phyloP scores from a whole-genome alignment of 2,329 filamentous ascomycete genomes.

The Aspergillus tamarii region DNA sequence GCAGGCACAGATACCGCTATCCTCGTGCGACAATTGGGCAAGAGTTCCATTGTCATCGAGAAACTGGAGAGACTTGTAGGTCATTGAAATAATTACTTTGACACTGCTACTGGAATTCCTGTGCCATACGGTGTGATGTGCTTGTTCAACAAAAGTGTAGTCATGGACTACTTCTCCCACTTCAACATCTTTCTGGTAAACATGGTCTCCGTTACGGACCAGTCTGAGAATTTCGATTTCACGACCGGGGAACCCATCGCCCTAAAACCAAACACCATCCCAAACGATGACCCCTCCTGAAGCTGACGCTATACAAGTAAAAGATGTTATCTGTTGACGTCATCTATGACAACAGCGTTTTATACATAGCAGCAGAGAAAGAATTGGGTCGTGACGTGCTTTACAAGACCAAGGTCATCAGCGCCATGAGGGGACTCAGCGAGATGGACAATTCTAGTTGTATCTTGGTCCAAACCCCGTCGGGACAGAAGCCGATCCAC shows the following conservation, averaged over 20 bases:
- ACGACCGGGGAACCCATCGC: neutral
- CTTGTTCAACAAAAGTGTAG: neutral
- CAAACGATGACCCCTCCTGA: neutral
- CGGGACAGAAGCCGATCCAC: neutral
- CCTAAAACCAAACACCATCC: neutral
- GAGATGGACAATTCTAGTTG: neutral
- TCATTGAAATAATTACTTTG: constrained; percentile 9
- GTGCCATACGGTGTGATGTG: constrained; percentile 9
- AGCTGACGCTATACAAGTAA: neutral
- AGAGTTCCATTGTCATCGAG: constrained; percentile 12
- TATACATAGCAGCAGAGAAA: neutral
- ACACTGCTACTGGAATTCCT: neutral
- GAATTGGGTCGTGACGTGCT: neutral
- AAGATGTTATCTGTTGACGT: neutral
- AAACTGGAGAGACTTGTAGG: constrained; percentile 8
- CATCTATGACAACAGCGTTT: neutral
- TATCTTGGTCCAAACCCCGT: neutral
- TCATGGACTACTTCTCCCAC: constrained; percentile 7
- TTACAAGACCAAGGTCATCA: neutral
- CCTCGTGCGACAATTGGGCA: neutral
- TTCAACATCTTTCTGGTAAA: neutral
- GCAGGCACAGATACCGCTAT: neutral
- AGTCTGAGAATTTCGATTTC: neutral
- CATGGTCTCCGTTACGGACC: neutral
- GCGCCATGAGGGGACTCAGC: neutral